A percentile compares a stretch with the other conserved stretches of the same genome.
Conservation (phyloP, 192 early-diverging fungal genomes). For the Spinellus fusiger region DNA sequence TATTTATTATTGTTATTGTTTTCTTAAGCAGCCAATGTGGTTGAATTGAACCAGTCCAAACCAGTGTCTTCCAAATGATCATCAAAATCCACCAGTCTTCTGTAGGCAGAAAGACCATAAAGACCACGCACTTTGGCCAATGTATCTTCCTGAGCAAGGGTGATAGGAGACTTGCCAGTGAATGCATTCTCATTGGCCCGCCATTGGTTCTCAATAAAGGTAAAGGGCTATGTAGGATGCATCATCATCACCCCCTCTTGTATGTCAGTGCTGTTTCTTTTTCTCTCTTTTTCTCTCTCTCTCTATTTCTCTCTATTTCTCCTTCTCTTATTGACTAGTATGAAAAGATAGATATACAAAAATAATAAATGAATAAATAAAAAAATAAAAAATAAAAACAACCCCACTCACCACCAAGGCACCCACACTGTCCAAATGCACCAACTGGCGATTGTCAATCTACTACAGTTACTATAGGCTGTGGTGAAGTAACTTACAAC, state of each 20-base stretch:
- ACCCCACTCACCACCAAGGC: no score
- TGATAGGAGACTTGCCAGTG: conserved; percentile 13
- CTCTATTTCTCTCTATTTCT: background rate
- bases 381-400: no score
- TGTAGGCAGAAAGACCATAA: conserved; percentile 35
- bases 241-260: background rate
- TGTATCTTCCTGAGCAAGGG: conserved; percentile 30
- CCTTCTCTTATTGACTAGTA: no score
- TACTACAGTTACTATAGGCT: background rate
- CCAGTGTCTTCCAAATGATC: conserved; percentile 61
- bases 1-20: background rate
- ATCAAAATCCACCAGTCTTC: conserved; percentile 57
- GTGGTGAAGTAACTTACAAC: conserved; percentile 34
- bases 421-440: background rate
- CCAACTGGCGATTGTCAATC: background rate
- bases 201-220: conserved; percentile 49
- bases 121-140: conserved; percentile 32
- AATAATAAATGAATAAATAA: no score
- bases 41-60: conserved; percentile 52
- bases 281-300: background rate
- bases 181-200: conserved; percentile 35
- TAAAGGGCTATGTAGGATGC: conserved; percentile 36
- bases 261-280: background rate
- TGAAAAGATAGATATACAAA: no score
- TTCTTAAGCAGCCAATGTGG: background rate